Evolutionary conservation across 108 stramenopile genomes (phyloP).

Genomic region (Conticribra weissflogii): DNA sequence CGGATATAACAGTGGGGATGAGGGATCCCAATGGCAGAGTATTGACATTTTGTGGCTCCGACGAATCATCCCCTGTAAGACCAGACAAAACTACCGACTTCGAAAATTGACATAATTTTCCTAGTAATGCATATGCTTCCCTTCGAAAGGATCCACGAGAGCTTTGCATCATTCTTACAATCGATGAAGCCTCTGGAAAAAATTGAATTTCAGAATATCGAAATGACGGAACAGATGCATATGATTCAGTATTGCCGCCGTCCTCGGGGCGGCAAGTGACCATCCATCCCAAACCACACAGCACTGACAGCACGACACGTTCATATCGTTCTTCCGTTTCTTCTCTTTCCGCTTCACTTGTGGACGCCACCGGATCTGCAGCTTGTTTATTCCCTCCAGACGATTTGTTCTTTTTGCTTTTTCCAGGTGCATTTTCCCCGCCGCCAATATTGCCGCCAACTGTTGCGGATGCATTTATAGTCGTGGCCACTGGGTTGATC

Average conservation of each 20-base stretch:
- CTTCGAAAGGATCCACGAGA: slow-evolving; percentile 62
- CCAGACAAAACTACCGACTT: slow-evolving; percentile 23
- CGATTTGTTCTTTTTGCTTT: slow-evolving; percentile 6
- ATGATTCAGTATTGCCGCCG: not conserved
- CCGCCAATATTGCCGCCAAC: slow-evolving; percentile 5
- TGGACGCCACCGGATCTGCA: not conserved
- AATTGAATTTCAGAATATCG: not conserved
- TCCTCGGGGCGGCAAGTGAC: slow-evolving; percentile 23
- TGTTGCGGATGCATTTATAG: slow-evolving; percentile 1
- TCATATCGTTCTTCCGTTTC: slow-evolving; percentile 79
- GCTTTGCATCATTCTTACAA: slow-evolving; percentile 52
- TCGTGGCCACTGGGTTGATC: slow-evolving; percentile 17
- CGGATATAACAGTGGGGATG: slow-evolving; percentile 56
- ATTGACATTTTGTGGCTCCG: slow-evolving; percentile 7
- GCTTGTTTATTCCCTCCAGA: slow-evolving; percentile 8
- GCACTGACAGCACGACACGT: slow-evolving; percentile 54
- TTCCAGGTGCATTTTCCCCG: not conserved
- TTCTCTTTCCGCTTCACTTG: slow-evolving; percentile 59
- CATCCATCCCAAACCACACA: slow-evolving; percentile 32
- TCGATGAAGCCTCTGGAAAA: slow-evolving; percentile 25
- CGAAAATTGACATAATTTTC: slow-evolving; percentile 57
- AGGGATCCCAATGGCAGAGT: slow-evolving; percentile 42
- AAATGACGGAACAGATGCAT: not conserved
- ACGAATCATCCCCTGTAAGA: not conserved
- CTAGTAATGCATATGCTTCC: slow-evolving; percentile 57